Evolutionary conservation across 2,329 filamentous ascomycete species (phyloP), one percentile per base, ranked within the genome.

Genomic region (Colletotrichum magnum): DNA sequence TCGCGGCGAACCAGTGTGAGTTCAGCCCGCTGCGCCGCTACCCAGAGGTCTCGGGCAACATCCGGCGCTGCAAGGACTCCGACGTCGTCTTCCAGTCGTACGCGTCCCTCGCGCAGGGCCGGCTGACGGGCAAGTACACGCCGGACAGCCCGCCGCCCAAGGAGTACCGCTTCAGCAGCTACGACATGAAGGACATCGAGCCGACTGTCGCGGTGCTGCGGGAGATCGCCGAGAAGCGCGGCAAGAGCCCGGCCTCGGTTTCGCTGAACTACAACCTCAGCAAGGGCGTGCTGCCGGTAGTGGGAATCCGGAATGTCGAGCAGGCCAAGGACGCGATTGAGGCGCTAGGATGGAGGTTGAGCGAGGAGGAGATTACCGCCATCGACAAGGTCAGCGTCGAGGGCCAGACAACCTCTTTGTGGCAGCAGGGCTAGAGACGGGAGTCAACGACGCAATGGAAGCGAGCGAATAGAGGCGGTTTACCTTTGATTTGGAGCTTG

Each of bases 181-280:
- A 63, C n/a, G 43, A 57, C 6, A 45, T 41, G 21, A 21, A 68
- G n/a, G 24, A 45, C 6, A 36, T 47, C 5, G 52, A 52, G 36
- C 50, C 57, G 2, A 50, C 18, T 1, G 47, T 56, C 6, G 36
- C n/a, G 9, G 6, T 3, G n/a, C 7, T 52, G 7, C 36, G n/a
- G 4, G 45, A 63, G 4, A 18, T 52, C 18, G 36, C 32, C 6
- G 24, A 52, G 45, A 47, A 28, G 6, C 10, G 52, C 13, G 18
- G 45, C 7, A 58, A 64, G 52, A 52, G 45, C 7, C 5, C n/a
- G 0, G 24, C 36, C 16, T 52, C 26, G 7, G 6, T 63, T 15
- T 28, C 58, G 18, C 50, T 66, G 10, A 54, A 61, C 6, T 56
- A 32, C 50, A 61, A 58, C 24, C 18, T 67, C 12, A 24, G 45